A percentile compares a stretch with the other conserved stretches of the same genome.
These are phyloP conservation scores for Murraya koenigii DNA, from an alignment of 345 rosid genomes.

Conservation along the genomic window DNA sequence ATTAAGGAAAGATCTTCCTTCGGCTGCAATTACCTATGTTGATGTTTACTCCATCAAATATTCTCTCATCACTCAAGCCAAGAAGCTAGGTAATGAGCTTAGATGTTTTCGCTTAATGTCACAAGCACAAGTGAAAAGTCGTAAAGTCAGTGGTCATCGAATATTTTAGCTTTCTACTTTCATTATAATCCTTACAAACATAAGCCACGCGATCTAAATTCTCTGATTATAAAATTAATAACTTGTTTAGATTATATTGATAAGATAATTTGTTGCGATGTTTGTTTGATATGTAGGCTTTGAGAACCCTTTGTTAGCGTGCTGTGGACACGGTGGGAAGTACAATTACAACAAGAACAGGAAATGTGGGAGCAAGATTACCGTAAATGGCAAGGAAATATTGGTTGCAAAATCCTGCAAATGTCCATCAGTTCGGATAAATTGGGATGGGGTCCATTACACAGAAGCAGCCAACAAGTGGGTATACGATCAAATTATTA, in stretches of 20 bases:
- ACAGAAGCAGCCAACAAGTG: conserved; percentile 68
- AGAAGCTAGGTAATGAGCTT: conserved; percentile 37
- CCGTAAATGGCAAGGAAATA: conserved; percentile 41
- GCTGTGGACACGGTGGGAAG: conserved; percentile 79
- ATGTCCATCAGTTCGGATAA: conserved; percentile 41
- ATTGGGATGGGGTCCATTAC: conserved; percentile 77
- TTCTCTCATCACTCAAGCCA: conserved; percentile 48
- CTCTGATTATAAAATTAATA: background rate
- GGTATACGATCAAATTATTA: conserved; percentile 38
- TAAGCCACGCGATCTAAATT: background rate
- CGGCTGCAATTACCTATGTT: conserved; percentile 59
- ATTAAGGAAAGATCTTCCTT: conserved; percentile 50
- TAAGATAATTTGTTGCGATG: background rate
- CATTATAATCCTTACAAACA: no score
- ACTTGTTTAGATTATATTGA: background rate
- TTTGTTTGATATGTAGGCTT: conserved; percentile 39
- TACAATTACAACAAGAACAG: conserved; percentile 45
- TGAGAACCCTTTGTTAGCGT: conserved; percentile 43
- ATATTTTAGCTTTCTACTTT: no score
- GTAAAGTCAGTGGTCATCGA: no score
- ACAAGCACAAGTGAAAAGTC: background rate
- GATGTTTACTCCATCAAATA: conserved; percentile 59
- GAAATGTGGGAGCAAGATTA: conserved; percentile 49
- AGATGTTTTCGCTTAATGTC: background rate
- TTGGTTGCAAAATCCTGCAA: conserved; percentile 50